These are phyloP conservation scores for Fusarium sp. DNA, from an alignment of 2,329 filamentous ascomycete genomes.

Conservation along the genomic window DNA sequence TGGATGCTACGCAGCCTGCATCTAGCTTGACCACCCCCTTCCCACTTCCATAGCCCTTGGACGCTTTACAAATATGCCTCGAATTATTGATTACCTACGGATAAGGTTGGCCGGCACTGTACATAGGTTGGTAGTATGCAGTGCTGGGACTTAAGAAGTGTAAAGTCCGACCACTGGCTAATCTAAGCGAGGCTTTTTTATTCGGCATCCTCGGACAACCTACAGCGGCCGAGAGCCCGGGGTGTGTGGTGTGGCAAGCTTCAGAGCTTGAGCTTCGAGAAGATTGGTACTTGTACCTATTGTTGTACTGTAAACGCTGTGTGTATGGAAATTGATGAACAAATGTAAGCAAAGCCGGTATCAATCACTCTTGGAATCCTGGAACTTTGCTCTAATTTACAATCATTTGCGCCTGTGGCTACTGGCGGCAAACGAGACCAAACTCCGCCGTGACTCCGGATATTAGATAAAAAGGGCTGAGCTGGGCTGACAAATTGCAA, in stretches of 20 bases:
- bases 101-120: too few species aligned
- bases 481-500: conserved; percentile 41
- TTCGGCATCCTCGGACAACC: conserved; percentile 41
- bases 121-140: too few species aligned
- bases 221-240: conserved; percentile 36
- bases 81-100: conserved; percentile 13
- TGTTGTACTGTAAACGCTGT: conserved; percentile 10
- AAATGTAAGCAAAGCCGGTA: too few species aligned
- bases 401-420: conserved; percentile 7
- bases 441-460: conserved; percentile 6
- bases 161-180: conserved; percentile 41
- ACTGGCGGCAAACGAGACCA: neutral
- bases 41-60: neutral
- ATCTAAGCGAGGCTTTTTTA: conserved; percentile 29
- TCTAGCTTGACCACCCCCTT: too few species aligned
- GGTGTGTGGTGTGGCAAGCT: conserved; percentile 35
- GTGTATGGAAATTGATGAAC: neutral
- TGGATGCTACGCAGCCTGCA: too few species aligned
- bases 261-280: neutral
- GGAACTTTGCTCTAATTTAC: neutral
- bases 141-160: conserved; percentile 41
- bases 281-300: neutral
- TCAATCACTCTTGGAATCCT: neutral
- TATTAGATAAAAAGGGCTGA: neutral
- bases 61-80: conserved; percentile 9